These are phyloP conservation scores for Globisporangium mamillatum DNA, from an alignment of 352 stramenopile genomes.

Conservation along the genomic window DNA sequence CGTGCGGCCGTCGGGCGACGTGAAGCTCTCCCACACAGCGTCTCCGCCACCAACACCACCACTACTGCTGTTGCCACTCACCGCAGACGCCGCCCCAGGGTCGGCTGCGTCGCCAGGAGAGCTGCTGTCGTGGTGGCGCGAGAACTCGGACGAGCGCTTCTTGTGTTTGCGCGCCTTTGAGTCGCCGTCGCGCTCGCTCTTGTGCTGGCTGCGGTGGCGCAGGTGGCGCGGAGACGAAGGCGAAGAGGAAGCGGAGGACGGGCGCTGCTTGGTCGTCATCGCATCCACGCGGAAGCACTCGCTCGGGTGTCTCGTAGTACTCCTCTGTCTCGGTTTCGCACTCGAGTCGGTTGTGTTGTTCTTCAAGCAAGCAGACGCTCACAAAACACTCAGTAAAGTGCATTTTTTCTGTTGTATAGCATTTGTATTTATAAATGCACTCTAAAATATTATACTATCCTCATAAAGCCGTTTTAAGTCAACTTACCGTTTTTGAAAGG, in stretches of 20 bases:
- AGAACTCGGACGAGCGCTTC: constrained; percentile 15
- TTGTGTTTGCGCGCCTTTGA: constrained; percentile 7
- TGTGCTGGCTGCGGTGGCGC: neutral
- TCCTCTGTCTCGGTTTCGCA: too few relatives aligned
- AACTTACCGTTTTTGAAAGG: too few relatives aligned
- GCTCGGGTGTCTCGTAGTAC: neutral
- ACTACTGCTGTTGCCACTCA: neutral
- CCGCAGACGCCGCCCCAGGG: neutral
- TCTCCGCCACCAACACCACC: neutral
- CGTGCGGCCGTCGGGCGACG: constrained; percentile 46
- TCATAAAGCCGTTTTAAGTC: too few relatives aligned
- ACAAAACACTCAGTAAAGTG: too few relatives aligned
- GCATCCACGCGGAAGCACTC: neutral
- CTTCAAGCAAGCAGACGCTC: too few relatives aligned
- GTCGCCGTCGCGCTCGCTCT: neutral
- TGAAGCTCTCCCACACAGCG: constrained; percentile 48
- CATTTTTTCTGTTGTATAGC: too few relatives aligned
- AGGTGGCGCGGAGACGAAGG: neutral
- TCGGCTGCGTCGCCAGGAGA: neutral
- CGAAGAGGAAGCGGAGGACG: neutral
- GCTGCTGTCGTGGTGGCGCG: constrained; percentile 1
- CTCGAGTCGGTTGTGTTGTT: too few relatives aligned
- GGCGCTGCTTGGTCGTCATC: constrained; percentile 11
- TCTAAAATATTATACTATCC: too few relatives aligned
- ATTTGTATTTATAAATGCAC: too few relatives aligned